Evolutionary conservation across 495 filamentous ascomycete genomes (phyloP).

Genomic region (Penicillium ucsense): DNA sequence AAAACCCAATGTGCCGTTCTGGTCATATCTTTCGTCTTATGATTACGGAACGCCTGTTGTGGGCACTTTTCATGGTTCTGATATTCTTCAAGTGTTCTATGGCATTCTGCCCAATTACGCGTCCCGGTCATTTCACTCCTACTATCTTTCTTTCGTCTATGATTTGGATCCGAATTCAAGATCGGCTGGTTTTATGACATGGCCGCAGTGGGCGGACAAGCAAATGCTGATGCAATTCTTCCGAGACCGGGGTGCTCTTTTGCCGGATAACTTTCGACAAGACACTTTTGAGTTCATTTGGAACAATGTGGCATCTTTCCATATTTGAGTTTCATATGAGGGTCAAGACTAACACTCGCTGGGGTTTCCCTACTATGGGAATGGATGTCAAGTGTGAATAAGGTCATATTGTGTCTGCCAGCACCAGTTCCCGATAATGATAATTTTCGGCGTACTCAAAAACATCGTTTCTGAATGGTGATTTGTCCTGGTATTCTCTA

Average conservation of each 20-base stretch:
- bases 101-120: slow-evolving; percentile 52
- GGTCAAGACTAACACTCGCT: too few species aligned
- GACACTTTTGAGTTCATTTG: slow-evolving; percentile 38
- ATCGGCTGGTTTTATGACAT: slow-evolving; percentile 31
- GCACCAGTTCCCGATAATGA: too few species aligned
- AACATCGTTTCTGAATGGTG: too few species aligned
- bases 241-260: slow-evolving; percentile 26
- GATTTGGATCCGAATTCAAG: slow-evolving; percentile 52
- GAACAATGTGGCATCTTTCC: slow-evolving; percentile 33
- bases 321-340: slow-evolving; percentile 29
- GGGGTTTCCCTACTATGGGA: too few species aligned
- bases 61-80: slow-evolving; percentile 63
- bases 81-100: slow-evolving; percentile 57
- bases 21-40: slow-evolving; percentile 66
- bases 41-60: slow-evolving; percentile 57
- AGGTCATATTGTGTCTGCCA: too few species aligned
- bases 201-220: slow-evolving; percentile 52
- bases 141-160: slow-evolving; percentile 58
- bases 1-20: slow-evolving; percentile 47
- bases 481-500: too few species aligned
- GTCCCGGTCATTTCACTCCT: slow-evolving; percentile 46
- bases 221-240: slow-evolving; percentile 50
- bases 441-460: too few species aligned
- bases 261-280: slow-evolving; percentile 52
- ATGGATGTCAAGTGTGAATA: too few species aligned